Evolutionary conservation across 495 filamentous ascomycete genomes (phyloP).

Genomic region (Penicillium samsonianum): DNA sequence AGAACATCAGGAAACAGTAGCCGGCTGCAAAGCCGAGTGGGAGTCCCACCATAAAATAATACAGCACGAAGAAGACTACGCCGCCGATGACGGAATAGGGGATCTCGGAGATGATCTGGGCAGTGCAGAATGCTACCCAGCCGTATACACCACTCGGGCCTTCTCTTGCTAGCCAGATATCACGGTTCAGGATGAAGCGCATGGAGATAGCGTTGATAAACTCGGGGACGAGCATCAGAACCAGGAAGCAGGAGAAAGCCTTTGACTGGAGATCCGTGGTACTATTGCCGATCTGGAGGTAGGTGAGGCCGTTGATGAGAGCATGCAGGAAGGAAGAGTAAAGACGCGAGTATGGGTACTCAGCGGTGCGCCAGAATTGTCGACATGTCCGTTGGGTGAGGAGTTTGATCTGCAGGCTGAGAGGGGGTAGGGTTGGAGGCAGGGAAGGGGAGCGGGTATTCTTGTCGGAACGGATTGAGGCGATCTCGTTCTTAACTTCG

Average conservation of each 20-base stretch:
- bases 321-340: slow-evolving; percentile 77
- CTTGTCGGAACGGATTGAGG: slow-evolving; percentile 55
- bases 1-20: slow-evolving; percentile 80
- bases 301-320: slow-evolving; percentile 75
- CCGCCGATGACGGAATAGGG: slow-evolving; percentile 73
- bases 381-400: slow-evolving; percentile 65
- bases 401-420: slow-evolving; percentile 64
- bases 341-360: slow-evolving; percentile 77
- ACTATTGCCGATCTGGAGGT: slow-evolving; percentile 67
- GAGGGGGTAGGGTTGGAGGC: slow-evolving; percentile 64
- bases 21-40: slow-evolving; percentile 61
- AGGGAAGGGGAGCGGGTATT: slow-evolving; percentile 41
- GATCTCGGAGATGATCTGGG: slow-evolving; percentile 73
- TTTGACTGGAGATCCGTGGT: slow-evolving; percentile 70
- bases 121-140: slow-evolving; percentile 67
- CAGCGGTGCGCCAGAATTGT: slow-evolving; percentile 73
- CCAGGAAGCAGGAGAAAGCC: slow-evolving; percentile 80
- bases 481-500: slow-evolving; percentile 64
- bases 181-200: slow-evolving; percentile 70
- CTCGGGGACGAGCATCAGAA: slow-evolving; percentile 72
- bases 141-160: slow-evolving; percentile 73
- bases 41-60: slow-evolving; percentile 72
- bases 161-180: slow-evolving; percentile 72
- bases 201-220: slow-evolving; percentile 78
- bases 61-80: slow-evolving; percentile 68